Evolutionary conservation across 768 basidiomycete genomes (phyloP).

Genomic region (Rhizopogon sp.): DNA sequence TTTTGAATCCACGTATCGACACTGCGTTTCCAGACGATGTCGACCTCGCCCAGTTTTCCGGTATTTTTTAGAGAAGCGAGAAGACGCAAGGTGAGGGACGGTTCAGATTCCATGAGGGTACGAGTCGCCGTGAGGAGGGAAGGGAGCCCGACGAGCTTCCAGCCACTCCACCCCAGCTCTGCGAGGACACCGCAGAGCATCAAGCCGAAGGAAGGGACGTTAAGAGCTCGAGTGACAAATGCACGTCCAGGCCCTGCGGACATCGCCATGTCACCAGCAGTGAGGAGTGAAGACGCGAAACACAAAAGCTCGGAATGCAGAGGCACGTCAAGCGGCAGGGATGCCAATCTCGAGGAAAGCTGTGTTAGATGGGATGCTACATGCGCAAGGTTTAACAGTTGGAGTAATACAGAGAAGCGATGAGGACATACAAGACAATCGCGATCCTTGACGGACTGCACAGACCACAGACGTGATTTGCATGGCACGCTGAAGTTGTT

Average conservation of each 20-base stretch:
- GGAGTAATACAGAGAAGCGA: background rate
- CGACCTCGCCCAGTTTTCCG: conserved; percentile 52
- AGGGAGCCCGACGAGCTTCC: conserved; percentile 66
- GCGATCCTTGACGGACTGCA: conserved; percentile 67
- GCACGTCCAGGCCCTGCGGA: conserved; percentile 39
- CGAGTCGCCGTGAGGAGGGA: conserved; percentile 47
- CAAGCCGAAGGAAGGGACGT: conserved; percentile 37
- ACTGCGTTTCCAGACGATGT: conserved; percentile 51
- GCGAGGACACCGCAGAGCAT: conserved; percentile 57
- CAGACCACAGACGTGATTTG: conserved; percentile 53
- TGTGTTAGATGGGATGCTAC: conserved; percentile 33
- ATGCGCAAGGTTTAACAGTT: background rate
- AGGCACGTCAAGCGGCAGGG: conserved; percentile 20
- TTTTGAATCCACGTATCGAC: conserved; percentile 46
- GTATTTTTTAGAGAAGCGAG: conserved; percentile 42
- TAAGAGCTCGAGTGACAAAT: conserved; percentile 30
- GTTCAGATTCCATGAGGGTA: conserved; percentile 41
- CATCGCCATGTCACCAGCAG: conserved; percentile 38
- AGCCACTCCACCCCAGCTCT: conserved; percentile 70
- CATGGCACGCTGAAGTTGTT: conserved; percentile 45
- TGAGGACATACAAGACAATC: conserved; percentile 49
- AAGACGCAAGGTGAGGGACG: conserved; percentile 39
- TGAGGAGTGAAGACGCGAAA: conserved; percentile 30
- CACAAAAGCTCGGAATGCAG: conserved; percentile 28
- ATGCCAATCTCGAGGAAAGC: conserved; percentile 26